phyloP scores from a whole-genome alignment of 1,284 basidiomycete genomes.

The Thelephora terrestris region DNA sequence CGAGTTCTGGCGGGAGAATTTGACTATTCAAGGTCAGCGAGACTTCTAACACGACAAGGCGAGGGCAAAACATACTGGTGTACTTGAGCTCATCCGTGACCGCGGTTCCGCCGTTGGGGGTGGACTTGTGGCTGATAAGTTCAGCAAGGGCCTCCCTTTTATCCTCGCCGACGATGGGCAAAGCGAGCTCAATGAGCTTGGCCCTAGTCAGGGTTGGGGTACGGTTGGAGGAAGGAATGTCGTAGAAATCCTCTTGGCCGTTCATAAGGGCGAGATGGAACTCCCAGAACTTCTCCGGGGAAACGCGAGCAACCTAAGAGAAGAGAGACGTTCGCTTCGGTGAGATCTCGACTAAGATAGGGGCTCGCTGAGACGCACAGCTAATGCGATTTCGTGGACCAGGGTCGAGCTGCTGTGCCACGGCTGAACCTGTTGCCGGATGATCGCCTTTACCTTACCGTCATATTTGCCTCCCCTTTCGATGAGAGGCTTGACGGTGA shows the following conservation, averaged over 20 bases:
- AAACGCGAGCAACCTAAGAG: slow-evolving; percentile 45
- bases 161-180: slow-evolving; percentile 35
- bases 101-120: slow-evolving; percentile 64
- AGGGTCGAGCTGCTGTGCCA: slow-evolving; percentile 74
- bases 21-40: slow-evolving; percentile 39
- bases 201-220: slow-evolving; percentile 69
- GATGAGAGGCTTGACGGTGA: slow-evolving; percentile 49
- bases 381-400: slow-evolving; percentile 75
- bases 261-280: slow-evolving; percentile 71
- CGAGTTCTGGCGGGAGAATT: slow-evolving; percentile 84
- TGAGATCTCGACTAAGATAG: neutral
- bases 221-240: slow-evolving; percentile 61
- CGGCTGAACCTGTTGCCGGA: slow-evolving; percentile 76
- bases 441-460: slow-evolving; percentile 71
- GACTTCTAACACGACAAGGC: neutral
- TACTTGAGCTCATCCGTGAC: slow-evolving; percentile 85
- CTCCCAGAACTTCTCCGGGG: slow-evolving; percentile 71
- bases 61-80: slow-evolving; percentile 40
- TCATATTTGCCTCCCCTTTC: slow-evolving; percentile 57
- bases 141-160: slow-evolving; percentile 45
- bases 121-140: slow-evolving; percentile 52
- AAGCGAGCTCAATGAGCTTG: slow-evolving; percentile 56
- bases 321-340: no score
- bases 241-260: slow-evolving; percentile 68
- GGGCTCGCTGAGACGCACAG: slow-evolving; percentile 36